Percentiles rank a stretch among this genome's conserved stretches.
phyloP scores from a whole-genome alignment of 257 asterid species.

The Avicennia marina region DNA sequence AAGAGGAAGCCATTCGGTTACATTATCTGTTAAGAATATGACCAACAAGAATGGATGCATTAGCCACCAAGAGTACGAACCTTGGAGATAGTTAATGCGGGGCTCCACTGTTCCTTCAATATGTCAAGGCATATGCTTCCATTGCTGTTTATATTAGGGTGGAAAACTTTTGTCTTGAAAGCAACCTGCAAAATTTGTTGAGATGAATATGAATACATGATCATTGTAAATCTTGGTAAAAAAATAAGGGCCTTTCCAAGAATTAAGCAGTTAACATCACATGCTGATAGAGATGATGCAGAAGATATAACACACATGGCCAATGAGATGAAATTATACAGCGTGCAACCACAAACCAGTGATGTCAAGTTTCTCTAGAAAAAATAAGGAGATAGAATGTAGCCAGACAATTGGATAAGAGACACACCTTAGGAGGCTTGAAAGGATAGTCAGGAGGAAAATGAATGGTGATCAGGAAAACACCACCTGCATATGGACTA shows the following conservation, averaged over 20 bases:
- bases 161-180: slow-evolving; percentile 36
- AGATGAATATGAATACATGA: background rate
- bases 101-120: slow-evolving; percentile 42
- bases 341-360: no score
- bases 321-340: no score
- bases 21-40: no score
- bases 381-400: background rate
- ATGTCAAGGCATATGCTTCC: slow-evolving; percentile 44
- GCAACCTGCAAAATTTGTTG: slow-evolving; percentile 26
- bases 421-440: slow-evolving; percentile 65
- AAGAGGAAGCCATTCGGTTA: no score
- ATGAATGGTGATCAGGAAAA: slow-evolving; percentile 66
- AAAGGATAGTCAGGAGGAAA: slow-evolving; percentile 85
- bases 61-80: slow-evolving; percentile 8
- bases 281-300: no score
- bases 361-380: no score
- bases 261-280: background rate
- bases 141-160: slow-evolving; percentile 39
- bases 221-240: no score
- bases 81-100: slow-evolving; percentile 37
- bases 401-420: background rate
- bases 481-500: slow-evolving; percentile 82
- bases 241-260: no score
- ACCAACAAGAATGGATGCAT: no score
- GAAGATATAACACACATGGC: no score